Base-by-base conservation (phyloP, 768 basidiomycete genomes). In the Boletus subcaerulescens region DNA sequence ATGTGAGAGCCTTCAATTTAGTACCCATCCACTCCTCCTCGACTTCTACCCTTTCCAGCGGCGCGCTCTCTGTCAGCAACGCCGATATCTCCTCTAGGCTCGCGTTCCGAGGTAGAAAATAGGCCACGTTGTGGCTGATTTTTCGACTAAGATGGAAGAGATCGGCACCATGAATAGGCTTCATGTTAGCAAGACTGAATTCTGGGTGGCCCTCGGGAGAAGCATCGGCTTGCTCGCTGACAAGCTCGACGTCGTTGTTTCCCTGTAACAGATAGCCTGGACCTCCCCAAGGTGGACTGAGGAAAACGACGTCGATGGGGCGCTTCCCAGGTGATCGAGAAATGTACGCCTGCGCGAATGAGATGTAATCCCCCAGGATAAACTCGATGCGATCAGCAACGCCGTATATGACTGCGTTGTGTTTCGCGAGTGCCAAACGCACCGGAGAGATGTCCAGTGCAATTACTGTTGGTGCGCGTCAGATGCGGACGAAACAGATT, bases 211-310 rank as follows among this genome's bases (percentile, higher is more conserved):
- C 61, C 50, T 69, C 67, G 9, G 36, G 11, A 9, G 38, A 45
- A n/a, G 46, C 10, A 3, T 56, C 13, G 6, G 29, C 29, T 38
- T 43, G 51, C 7, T 53, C 49, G 22, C 38, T 13, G 10, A 42
- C 39, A 1, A 46, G 33, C 38, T 47, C 50, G 49, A 7, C 29
- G 55, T 46, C 59, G 4, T 40, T 18, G 11, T 45, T 51, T 41
- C 55, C 52, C 26, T 44, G 58, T 40, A 74, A 64, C 38, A 90
- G 73, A 61, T 91, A 92, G 1, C 77, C 76, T 4, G 86, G 89
- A n/a, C 91, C 91, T 55, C 95, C 95, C 95, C 95, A 97, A 0
- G 95, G 95, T 1, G 95, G 94, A 60, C 92, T 94, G 45, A 97
- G 82, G 66, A 98, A 97, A 15, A 96, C 85, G 13, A 91, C 88